Evolutionary conservation across 345 rosid species (phyloP).

Genomic region (Hypericum androsaemum): DNA sequence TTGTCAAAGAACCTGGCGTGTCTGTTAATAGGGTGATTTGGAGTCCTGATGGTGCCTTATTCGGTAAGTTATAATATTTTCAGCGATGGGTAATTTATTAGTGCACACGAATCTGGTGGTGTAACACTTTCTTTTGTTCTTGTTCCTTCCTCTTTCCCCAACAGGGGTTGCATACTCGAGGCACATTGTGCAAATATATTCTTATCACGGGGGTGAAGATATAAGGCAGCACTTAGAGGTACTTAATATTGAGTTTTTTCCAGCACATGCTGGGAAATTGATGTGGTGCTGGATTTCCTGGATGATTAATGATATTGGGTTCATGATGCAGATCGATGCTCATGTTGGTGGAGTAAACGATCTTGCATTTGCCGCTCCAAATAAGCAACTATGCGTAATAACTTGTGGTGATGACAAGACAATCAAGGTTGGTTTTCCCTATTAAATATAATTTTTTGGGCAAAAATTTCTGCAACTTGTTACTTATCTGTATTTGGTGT

Average conservation of each 20-base stretch:
- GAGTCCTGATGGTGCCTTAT: slow-evolving; percentile 46
- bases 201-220: neutral
- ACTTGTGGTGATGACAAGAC: slow-evolving; percentile 84
- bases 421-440: slow-evolving; percentile 40
- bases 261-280: neutral
- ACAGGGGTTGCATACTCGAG: slow-evolving; percentile 7
- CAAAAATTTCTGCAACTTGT: neutral
- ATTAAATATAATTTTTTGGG: no score
- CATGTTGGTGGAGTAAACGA: slow-evolving; percentile 73
- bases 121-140: slow-evolving; percentile 1
- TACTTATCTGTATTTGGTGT: slow-evolving; percentile 1
- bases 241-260: neutral
- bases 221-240: slow-evolving; percentile 1
- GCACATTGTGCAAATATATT: slow-evolving; percentile 1
- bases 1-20: slow-evolving; percentile 29
- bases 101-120: neutral
- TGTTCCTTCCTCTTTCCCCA: slow-evolving; percentile 1
- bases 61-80: slow-evolving; percentile 29
- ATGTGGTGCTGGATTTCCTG: slow-evolving; percentile 6
- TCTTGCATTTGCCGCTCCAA: slow-evolving; percentile 51
- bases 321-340: slow-evolving; percentile 49
- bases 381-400: slow-evolving; percentile 37
- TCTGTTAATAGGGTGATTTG: slow-evolving; percentile 35
- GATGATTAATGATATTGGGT: slow-evolving; percentile 6
- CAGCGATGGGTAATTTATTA: neutral